phyloP scores from a whole-genome alignment of 805 yeast species.

The Ascoidea rubescens region DNA sequence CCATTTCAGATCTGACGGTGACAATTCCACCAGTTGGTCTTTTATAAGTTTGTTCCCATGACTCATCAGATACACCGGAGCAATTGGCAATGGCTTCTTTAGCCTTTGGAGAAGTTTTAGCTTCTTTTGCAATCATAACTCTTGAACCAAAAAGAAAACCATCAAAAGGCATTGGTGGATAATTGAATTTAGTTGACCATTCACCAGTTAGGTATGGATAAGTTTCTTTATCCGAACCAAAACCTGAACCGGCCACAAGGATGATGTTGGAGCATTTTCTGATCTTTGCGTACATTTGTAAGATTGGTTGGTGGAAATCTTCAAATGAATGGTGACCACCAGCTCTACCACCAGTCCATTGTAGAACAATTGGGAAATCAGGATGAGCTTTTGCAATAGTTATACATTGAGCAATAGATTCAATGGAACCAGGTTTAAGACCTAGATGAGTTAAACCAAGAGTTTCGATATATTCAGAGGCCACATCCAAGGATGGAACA shows the following conservation, averaged over 20 bases:
- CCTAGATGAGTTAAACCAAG: constrained; percentile 89
- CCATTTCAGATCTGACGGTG: constrained; percentile 97
- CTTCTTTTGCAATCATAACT: constrained; percentile 96
- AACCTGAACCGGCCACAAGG: constrained; percentile 95
- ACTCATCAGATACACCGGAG: constrained; percentile 73
- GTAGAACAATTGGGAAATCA: constrained; percentile 87
- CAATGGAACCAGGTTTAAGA: constrained; percentile 95
- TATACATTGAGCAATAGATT: constrained; percentile 76
- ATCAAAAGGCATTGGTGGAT: constrained; percentile 98
- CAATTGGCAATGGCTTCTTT: constrained; percentile 84
- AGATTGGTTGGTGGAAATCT: constrained; percentile 95
- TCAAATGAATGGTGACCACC: constrained; percentile 99
- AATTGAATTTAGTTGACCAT: constrained; percentile 79
- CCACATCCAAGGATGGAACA: constrained; percentile 96
- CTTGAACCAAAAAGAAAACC: constrained; percentile 94
- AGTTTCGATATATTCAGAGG: constrained; percentile 87
- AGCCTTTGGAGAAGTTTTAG: constrained; percentile 86
- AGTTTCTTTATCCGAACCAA: constrained; percentile 93
- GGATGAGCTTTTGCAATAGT: constrained; percentile 94
- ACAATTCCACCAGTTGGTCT: constrained; percentile 94
- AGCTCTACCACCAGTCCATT: constrained; percentile 99
- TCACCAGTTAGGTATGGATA: constrained; percentile 96
- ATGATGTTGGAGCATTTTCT: constrained; percentile 85
- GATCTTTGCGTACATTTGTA: constrained; percentile 90
- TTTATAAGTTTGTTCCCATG: constrained; percentile 93